Percentiles rank a stretch among this genome's conserved stretches.
phyloP scores from a whole-genome alignment of 768 basidiomycete species.

The Lentinula edodes region DNA sequence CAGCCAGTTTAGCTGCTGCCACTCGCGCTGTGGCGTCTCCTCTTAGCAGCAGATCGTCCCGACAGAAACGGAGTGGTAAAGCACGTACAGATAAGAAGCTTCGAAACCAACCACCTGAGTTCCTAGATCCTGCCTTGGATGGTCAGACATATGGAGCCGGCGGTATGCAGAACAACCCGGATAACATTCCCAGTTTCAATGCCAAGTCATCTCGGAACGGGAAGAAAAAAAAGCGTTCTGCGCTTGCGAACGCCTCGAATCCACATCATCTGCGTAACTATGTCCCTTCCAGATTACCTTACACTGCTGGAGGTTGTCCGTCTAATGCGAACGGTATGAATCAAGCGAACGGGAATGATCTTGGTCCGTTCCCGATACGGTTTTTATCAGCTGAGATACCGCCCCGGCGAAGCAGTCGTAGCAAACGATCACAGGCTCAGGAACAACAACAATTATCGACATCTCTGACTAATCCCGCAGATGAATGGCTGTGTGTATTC shows the following conservation, averaged over 20 bases:
- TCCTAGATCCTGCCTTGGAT: constrained; percentile 28
- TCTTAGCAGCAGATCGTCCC: constrained; percentile 24
- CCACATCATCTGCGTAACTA: constrained; percentile 95
- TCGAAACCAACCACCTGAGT: constrained; percentile 31
- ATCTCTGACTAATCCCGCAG: constrained; percentile 51
- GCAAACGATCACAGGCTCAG: constrained; percentile 10
- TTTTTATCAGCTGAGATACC: constrained; percentile 70
- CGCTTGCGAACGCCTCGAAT: constrained; percentile 88
- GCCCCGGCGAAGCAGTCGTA: constrained; percentile 24
- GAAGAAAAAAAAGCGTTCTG: constrained; percentile 91
- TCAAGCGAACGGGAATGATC: constrained; percentile 25
- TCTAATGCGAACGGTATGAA: constrained; percentile 5
- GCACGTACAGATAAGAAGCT: constrained; percentile 23
- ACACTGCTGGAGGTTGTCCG: constrained; percentile 20
- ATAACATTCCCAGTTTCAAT: not conserved
- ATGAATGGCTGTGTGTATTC: constrained; percentile 93
- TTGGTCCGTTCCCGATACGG: constrained; percentile 52
- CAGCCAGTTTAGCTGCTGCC: constrained; percentile 42
- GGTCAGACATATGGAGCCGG: not conserved
- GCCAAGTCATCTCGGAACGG: not conserved
- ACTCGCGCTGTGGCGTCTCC: constrained; percentile 19
- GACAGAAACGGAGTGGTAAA: constrained; percentile 29
- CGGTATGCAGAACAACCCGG: not conserved
- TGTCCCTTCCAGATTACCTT: constrained; percentile 76
- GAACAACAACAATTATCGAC: constrained; percentile 10